Evolutionary conservation across 305 asterid species (phyloP), one percentile per base, ranked within the genome.

Genomic region (Fraxinus velutina): DNA sequence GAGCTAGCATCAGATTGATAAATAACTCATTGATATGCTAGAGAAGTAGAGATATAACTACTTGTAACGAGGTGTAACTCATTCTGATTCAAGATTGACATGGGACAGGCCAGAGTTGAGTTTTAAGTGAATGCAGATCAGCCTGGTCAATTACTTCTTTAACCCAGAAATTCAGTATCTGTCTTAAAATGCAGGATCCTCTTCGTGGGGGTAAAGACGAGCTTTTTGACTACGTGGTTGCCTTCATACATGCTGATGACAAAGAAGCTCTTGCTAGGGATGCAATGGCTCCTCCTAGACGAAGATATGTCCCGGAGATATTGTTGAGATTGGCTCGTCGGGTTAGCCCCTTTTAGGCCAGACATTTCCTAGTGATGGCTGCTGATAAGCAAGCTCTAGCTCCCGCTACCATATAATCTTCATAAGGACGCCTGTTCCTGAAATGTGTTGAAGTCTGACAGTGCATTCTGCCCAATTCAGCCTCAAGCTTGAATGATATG

Each of bases 131-230:
- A 72, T 60, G 71, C 29, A 3, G 29, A 73, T 55, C 66, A 37
- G 64, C 24, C 73, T 17, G 5, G 39, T 44, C 72, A 75, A 55
- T 39, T 72, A 71, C 30, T 24, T 64, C 60, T 17, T 79, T 29
- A 42, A 71, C 76, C 73, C 13, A 5, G 76, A 52, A 64, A 73
- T 29, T 73, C 79, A 68, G 17, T n/a, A 33, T 66, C 13, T 62
- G 64, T 42, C 47, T 72, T 15, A n/a, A 75, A 77, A 80, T 84
- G 87, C 89, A 96, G 99, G 98, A 94, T 85, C 99, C 97, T 82
- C 92, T 96, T 4, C 90, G 99, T 79, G 99, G 98, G 27, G 98
- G 99, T 57, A 89, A 89, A 87, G 99, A 94, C 32, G 97, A 96
- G 80, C 90, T 96, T 70, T 93, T 93, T n/a, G 97, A 94, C 83